Evolutionary conservation across 192 early-diverging fungal genomes (phyloP).

Genomic region (Coemansia brasiliensis): DNA sequence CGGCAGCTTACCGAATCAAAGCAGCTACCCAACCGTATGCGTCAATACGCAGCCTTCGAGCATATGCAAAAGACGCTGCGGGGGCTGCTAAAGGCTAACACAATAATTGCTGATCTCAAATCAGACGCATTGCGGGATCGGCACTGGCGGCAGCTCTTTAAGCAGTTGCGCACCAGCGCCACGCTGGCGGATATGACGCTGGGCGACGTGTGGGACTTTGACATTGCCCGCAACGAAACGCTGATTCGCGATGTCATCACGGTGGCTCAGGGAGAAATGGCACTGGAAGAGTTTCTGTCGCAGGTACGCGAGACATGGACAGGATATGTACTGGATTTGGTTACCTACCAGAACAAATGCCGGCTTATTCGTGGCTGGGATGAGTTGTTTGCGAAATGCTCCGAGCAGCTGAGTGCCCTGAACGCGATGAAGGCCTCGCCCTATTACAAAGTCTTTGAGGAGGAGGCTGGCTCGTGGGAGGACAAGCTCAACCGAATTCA

Average conservation of each 20-base stretch:
- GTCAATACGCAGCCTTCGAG: slow-evolving; percentile 96
- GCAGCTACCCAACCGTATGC: slow-evolving; percentile 94
- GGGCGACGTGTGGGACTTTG: slow-evolving; percentile 93
- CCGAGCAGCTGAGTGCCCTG: slow-evolving; percentile 94
- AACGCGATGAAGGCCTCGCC: slow-evolving; percentile 97
- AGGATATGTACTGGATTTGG: slow-evolving; percentile 88
- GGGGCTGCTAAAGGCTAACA: slow-evolving; percentile 76
- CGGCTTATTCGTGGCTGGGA: slow-evolving; percentile 98
- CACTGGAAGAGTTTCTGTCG: slow-evolving; percentile 95
- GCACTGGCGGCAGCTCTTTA: slow-evolving; percentile 96
- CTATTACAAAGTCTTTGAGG: slow-evolving; percentile 97
- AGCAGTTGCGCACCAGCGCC: slow-evolving; percentile 72
- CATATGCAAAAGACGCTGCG: slow-evolving; percentile 86
- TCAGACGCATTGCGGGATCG: slow-evolving; percentile 95
- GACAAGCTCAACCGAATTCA: slow-evolving; percentile 96
- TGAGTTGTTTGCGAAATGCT: slow-evolving; percentile 93
- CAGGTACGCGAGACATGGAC: slow-evolving; percentile 92
- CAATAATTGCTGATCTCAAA: slow-evolving; percentile 83
- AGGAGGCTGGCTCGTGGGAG: slow-evolving; percentile 93
- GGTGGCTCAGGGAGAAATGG: slow-evolving; percentile 99
- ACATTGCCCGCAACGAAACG: slow-evolving; percentile 83
- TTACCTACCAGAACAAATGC: slow-evolving; percentile 97
- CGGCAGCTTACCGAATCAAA: slow-evolving; percentile 76
- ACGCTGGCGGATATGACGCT: slow-evolving; percentile 85
- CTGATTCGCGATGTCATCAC: slow-evolving; percentile 85